Evolutionary conservation across 2,329 filamentous ascomycete genomes (phyloP).

Genomic region (Thelonectria blattea): DNA sequence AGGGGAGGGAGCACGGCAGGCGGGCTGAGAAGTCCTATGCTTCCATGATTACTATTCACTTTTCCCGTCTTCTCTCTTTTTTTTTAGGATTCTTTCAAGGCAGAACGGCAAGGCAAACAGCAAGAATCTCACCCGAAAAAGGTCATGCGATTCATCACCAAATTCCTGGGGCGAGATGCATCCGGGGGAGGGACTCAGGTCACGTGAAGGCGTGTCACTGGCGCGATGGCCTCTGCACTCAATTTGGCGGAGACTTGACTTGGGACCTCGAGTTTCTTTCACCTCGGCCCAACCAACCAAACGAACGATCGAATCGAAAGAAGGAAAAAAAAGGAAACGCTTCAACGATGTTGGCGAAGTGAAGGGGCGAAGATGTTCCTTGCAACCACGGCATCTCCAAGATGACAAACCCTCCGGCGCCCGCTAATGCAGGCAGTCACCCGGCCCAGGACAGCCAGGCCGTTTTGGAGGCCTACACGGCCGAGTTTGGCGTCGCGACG

Average conservation of each 20-base stretch:
- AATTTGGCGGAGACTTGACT: slow-evolving; percentile 22
- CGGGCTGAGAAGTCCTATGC: no score
- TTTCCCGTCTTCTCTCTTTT: no score
- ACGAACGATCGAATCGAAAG: neutral
- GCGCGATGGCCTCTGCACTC: slow-evolving; percentile 26
- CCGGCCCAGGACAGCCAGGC: slow-evolving; percentile 55
- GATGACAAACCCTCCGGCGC: slow-evolving; percentile 41
- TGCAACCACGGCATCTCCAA: slow-evolving; percentile 9
- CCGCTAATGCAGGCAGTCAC: slow-evolving; percentile 41
- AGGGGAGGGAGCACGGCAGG: no score
- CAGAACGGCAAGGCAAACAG: no score
- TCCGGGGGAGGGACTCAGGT: neutral
- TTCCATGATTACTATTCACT: no score
- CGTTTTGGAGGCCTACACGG: slow-evolving; percentile 47
- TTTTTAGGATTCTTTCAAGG: no score
- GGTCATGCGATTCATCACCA: no score
- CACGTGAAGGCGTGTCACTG: slow-evolving; percentile 42
- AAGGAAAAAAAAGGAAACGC: no score
- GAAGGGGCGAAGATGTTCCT: slow-evolving; percentile 26
- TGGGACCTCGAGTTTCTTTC: slow-evolving; percentile 5
- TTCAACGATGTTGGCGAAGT: neutral
- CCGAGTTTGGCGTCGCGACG: slow-evolving; percentile 46
- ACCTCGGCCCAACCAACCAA: slow-evolving; percentile 7
- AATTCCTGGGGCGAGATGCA: no score
- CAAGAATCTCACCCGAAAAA: no score